Percentiles rank a stretch among this genome's conserved stretches.
Evolutionary conservation across 495 filamentous ascomycete genomes (phyloP).

Genomic region (Aspergillus nanangensis): DNA sequence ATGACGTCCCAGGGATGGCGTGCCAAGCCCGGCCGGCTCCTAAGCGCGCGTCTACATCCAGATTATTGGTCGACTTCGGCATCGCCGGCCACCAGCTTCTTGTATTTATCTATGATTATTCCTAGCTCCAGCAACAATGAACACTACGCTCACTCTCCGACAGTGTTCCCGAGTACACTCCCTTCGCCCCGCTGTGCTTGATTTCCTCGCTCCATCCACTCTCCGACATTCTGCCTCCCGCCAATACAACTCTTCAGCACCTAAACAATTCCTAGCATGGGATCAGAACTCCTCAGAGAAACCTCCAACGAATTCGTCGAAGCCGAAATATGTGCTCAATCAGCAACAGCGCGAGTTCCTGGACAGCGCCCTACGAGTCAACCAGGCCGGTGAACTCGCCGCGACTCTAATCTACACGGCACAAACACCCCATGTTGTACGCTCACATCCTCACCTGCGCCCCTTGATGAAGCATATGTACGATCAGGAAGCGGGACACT

Average conservation of each 20-base stretch:
- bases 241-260: constrained; percentile 28
- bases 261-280: constrained; percentile 4
- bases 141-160: constrained; percentile 13
- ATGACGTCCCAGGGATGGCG: constrained; percentile 22
- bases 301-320: constrained; percentile 17
- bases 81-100: background rate
- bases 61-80: constrained; percentile 13
- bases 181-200: constrained; percentile 24
- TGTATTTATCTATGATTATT: background rate
- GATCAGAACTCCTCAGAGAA: background rate
- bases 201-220: constrained; percentile 39
- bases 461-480: constrained; percentile 97
- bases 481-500: constrained; percentile 87
- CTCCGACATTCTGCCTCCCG: constrained; percentile 13
- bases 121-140: background rate
- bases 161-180: constrained; percentile 2
- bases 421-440: constrained; percentile 70
- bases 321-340: constrained; percentile 59
- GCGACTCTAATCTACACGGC: constrained; percentile 81
- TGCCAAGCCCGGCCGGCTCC: constrained; percentile 9
- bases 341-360: constrained; percentile 69
- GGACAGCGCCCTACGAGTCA: constrained; percentile 79
- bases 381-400: constrained; percentile 86
- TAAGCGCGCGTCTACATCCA: constrained; percentile 20
- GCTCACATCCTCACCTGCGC: constrained; percentile 77